Conservation (phyloP, 2,329 filamentous ascomycete genomes). For the Hypoxylon sp. region DNA sequence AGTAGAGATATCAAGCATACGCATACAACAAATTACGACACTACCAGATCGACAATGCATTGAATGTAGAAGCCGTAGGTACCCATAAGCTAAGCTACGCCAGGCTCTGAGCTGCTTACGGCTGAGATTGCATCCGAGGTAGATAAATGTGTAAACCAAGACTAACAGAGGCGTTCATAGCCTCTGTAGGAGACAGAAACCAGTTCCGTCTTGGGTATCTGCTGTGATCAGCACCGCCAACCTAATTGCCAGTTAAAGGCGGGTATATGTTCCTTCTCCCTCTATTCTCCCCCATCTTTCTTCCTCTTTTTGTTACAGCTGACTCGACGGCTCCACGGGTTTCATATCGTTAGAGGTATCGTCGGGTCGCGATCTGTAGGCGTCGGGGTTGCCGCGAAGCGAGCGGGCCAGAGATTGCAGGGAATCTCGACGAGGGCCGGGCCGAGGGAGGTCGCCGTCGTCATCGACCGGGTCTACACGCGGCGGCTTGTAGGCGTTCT, state of each 20-base stretch:
- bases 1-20: too few species aligned
- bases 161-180: neutral
- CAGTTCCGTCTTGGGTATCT: neutral
- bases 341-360: conserved; percentile 32
- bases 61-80: too few species aligned
- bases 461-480: conserved; percentile 10
- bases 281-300: neutral
- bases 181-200: neutral
- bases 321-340: conserved; percentile 30
- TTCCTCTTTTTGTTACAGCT: conserved; percentile 7
- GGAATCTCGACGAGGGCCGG: conserved; percentile 22
- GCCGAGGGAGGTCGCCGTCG: conserved; percentile 6
- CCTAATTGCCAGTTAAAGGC: neutral
- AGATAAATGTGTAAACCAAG: neutral
- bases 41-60: too few species aligned
- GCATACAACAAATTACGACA: too few species aligned
- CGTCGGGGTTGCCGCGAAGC: conserved; percentile 23
- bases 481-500: conserved; percentile 29
- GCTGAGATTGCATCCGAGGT: neutral
- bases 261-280: conserved; percentile 11
- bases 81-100: too few species aligned
- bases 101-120: neutral
- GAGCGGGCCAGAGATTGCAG: conserved; percentile 27
- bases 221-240: neutral
- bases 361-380: conserved; percentile 19